phyloP scores from a whole-genome alignment of 192 early-diverging fungal genomes.

The Mortierella alpina region DNA sequence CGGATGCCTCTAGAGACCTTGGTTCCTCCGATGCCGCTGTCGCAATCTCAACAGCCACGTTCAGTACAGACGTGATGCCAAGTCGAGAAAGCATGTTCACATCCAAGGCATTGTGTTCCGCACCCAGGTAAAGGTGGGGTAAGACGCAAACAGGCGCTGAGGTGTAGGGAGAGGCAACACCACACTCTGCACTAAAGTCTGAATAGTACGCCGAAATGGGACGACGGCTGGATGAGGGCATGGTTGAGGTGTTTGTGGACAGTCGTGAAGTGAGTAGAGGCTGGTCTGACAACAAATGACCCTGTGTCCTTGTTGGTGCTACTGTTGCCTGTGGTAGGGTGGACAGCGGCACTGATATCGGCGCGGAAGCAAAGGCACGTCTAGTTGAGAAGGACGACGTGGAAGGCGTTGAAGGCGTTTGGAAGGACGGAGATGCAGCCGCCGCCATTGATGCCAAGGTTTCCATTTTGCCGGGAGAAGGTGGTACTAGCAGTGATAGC shows the following conservation, averaged over 20 bases:
- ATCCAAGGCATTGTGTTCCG: conserved; percentile 71
- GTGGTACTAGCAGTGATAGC: conserved; percentile 38
- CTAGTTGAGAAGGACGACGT: conserved; percentile 19
- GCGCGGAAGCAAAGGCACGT: conserved; percentile 16
- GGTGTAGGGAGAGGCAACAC: conserved; percentile 60
- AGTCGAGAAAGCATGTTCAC: conserved; percentile 55
- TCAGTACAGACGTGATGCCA: conserved; percentile 70
- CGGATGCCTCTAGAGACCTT: too few relatives aligned
- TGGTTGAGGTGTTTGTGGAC: background rate
- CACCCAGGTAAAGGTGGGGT: conserved; percentile 75
- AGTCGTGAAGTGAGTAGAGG: conserved; percentile 23
- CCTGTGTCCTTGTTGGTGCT: conserved; percentile 14
- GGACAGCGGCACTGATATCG: conserved; percentile 2
- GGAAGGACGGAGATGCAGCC: conserved; percentile 4
- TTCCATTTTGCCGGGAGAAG: conserved; percentile 45
- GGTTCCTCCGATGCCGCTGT: conserved; percentile 14
- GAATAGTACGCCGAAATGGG: conserved; percentile 51
- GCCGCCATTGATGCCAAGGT: conserved; percentile 27
- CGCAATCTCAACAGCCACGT: conserved; percentile 84
- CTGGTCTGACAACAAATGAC: conserved; percentile 30
- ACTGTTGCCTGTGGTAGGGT: conserved; percentile 4
- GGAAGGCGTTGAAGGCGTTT: conserved; percentile 6
- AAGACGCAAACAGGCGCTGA: conserved; percentile 71
- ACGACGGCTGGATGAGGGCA: conserved; percentile 10
- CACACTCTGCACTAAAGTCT: conserved; percentile 50